Conservation (phyloP, 208 protist species). For the Acanthamoeba culbertsoni region DNA sequence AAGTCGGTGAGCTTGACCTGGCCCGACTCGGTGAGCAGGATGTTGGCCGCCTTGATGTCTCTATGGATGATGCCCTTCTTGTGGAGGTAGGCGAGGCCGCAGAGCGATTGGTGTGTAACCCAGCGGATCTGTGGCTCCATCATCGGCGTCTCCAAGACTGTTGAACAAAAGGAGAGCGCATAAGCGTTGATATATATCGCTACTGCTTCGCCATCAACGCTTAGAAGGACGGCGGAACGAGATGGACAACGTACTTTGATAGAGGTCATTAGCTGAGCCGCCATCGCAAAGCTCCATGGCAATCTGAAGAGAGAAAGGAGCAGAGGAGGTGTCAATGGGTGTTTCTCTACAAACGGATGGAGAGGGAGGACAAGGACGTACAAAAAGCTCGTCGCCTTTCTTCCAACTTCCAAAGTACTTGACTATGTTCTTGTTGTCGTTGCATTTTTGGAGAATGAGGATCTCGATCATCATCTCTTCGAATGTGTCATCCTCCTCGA, state of each 20-base stretch:
- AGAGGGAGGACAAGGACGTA: background rate
- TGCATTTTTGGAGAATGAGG: constrained; percentile 11
- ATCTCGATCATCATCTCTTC: constrained; percentile 58
- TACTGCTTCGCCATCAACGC: no score
- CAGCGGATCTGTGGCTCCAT: background rate
- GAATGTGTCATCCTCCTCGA: constrained; percentile 57
- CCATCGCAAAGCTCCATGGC: constrained; percentile 59
- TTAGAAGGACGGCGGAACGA: no score
- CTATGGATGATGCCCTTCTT: constrained; percentile 76
- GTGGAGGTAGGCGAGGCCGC: constrained; percentile 23
- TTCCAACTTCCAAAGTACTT: constrained; percentile 60
- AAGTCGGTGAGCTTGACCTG: constrained; percentile 74
- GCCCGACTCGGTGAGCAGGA: constrained; percentile 65
- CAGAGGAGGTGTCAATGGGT: no score
- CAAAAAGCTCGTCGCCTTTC: constrained; percentile 52
- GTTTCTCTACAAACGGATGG: background rate
- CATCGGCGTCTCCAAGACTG: constrained; percentile 42
- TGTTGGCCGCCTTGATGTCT: constrained; percentile 80
- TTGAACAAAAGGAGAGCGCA: background rate
- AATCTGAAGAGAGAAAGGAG: constrained; percentile 48
- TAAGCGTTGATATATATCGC: background rate
- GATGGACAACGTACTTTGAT: background rate
- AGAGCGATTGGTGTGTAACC: constrained; percentile 11
- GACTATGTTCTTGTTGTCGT: constrained; percentile 41
- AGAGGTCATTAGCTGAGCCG: constrained; percentile 47